Percentiles rank a stretch among this genome's conserved stretches.
phyloP scores from a whole-genome alignment of 2,329 filamentous ascomycete genomes.

The Claviceps digitariae region DNA sequence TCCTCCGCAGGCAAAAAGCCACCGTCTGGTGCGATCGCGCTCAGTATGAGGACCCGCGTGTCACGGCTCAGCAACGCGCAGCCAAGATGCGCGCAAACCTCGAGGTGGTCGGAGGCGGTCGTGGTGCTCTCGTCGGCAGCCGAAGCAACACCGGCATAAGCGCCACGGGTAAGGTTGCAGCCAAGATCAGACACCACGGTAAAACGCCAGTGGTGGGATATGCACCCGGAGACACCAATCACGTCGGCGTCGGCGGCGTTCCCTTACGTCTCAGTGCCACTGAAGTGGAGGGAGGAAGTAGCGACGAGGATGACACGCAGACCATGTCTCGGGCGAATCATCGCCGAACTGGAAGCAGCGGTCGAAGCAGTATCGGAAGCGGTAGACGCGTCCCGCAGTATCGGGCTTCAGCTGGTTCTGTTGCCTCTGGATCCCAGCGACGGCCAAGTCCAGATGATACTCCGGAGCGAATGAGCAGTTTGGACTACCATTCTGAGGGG shows the following conservation, averaged over 20 bases:
- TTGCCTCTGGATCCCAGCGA: constrained; percentile 29
- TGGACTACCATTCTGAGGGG: constrained; percentile 28
- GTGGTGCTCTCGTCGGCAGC: constrained; percentile 25
- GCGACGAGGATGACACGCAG: constrained; percentile 54
- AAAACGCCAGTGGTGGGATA: constrained; percentile 70
- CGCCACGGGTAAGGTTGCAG: constrained; percentile 51
- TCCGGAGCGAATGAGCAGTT: constrained; percentile 39
- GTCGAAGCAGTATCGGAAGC: constrained; percentile 52
- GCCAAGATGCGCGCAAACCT: constrained; percentile 77
- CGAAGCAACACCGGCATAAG: constrained; percentile 51
- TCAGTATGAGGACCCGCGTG: constrained; percentile 78
- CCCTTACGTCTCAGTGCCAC: constrained; percentile 88
- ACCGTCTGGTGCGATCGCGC: constrained; percentile 97
- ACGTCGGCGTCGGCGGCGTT: constrained; percentile 63
- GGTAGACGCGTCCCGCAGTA: constrained; percentile 35
- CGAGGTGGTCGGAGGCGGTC: constrained; percentile 57
- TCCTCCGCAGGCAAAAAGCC: constrained; percentile 93
- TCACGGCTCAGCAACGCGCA: constrained; percentile 69
- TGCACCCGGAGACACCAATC: constrained; percentile 55
- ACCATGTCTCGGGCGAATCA: constrained; percentile 42
- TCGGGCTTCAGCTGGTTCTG: constrained; percentile 35
- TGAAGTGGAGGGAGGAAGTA: constrained; percentile 81
- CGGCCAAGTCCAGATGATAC: constrained; percentile 36
- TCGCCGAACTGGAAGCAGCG: constrained; percentile 61
- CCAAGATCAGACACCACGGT: constrained; percentile 81